Conservation (phyloP, 768 basidiomycete species). For the Naganishia friedmannii region DNA sequence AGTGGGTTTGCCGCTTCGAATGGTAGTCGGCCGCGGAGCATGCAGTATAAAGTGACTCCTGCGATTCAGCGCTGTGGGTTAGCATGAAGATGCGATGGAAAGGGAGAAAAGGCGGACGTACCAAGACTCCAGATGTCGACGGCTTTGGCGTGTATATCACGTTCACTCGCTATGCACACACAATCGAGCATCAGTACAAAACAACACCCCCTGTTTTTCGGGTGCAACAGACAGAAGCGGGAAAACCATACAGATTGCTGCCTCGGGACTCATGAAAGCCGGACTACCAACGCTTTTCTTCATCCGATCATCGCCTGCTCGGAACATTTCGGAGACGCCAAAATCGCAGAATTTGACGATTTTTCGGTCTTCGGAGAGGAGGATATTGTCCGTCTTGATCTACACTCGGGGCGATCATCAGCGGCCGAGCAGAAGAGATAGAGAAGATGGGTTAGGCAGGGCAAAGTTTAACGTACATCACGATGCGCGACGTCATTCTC, state of each 20-base stretch:
- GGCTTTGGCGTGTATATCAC: conserved; percentile 46
- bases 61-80: neutral
- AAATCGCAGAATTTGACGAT: conserved; percentile 53
- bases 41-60: conserved; percentile 53
- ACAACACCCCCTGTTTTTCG: no score
- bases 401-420: conserved; percentile 1
- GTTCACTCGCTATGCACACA: conserved; percentile 34
- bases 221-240: no score
- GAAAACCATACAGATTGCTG: conserved; percentile 25
- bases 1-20: conserved; percentile 48
- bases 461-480: conserved; percentile 37
- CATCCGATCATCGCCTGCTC: conserved; percentile 44
- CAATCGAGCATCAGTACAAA: no score
- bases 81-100: no score
- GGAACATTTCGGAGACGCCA: conserved; percentile 53
- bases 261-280: conserved; percentile 51
- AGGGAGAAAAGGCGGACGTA: conserved; percentile 24
- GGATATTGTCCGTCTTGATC: conserved; percentile 53
- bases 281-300: conserved; percentile 51
- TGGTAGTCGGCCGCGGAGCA: conserved; percentile 48
- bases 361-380: conserved; percentile 44
- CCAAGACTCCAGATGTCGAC: conserved; percentile 51
- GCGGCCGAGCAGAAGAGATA: no score
- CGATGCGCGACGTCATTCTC: conserved; percentile 51
- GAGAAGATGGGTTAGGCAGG: no score